Conservation (phyloP, 257 asterid species). For the Petunia axillaris region DNA sequence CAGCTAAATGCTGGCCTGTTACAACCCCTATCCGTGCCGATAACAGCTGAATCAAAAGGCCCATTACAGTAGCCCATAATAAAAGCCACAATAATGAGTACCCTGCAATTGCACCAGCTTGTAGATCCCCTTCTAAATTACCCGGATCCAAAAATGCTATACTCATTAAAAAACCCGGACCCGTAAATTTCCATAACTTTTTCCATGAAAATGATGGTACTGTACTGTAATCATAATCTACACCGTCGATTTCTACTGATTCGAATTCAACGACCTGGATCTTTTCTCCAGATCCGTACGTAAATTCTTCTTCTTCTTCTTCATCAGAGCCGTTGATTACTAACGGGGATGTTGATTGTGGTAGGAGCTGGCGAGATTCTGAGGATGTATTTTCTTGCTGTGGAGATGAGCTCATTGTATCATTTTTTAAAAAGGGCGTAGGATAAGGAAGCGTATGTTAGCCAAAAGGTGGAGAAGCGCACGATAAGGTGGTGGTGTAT, state of each 20-base stretch:
- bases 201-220: constrained; percentile 77
- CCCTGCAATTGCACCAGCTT: constrained; percentile 96
- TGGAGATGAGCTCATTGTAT: constrained; percentile 57
- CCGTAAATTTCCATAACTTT: constrained; percentile 86
- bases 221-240: constrained; percentile 38
- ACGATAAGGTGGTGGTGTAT: background rate
- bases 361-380: constrained; percentile 55
- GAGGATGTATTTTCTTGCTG: constrained; percentile 40
- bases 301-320: constrained; percentile 49
- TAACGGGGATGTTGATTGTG: constrained; percentile 38
- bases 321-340: constrained; percentile 22
- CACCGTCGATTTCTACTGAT: constrained; percentile 41
- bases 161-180: constrained; percentile 94
- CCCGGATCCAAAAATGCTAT: constrained; percentile 96
- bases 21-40: constrained; percentile 86
- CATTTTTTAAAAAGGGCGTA: background rate
- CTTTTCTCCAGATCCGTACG: constrained; percentile 65
- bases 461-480: background rate
- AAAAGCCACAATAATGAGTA: constrained; percentile 83
- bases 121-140: constrained; percentile 91
- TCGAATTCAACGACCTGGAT: constrained; percentile 57
- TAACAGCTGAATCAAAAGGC: constrained; percentile 77
- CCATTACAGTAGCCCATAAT: constrained; percentile 94
- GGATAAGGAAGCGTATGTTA: background rate
- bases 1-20: constrained; percentile 95